These are phyloP conservation scores for Flaveria floridana DNA, from an alignment of 140 eudicot genomes.

Conservation along the genomic window DNA sequence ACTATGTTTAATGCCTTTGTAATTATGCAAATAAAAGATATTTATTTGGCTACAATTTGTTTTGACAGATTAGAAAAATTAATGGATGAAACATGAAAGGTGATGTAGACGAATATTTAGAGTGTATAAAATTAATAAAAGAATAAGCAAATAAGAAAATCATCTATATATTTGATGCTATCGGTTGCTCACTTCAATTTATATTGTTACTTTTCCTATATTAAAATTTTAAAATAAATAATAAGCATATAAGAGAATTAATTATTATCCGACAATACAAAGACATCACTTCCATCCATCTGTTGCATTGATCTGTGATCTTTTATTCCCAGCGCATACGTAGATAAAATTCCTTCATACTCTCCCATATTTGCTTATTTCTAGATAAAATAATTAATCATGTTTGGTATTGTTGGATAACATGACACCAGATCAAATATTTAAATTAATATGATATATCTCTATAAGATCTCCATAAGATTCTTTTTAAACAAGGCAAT, in stretches of 20 bases:
- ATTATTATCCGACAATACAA: slow-evolving; percentile 13
- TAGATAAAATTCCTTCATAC: slow-evolving; percentile 19
- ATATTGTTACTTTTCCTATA: not conserved
- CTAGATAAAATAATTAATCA: not conserved
- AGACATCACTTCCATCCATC: slow-evolving; percentile 12
- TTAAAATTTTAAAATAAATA: not conserved
- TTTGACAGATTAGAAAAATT: too few relatives aligned
- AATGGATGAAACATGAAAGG: too few relatives aligned
- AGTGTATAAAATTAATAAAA: too few relatives aligned
- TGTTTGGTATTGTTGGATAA: slow-evolving; percentile 35
- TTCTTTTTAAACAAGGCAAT: slow-evolving; percentile 12
- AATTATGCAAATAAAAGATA: too few relatives aligned
- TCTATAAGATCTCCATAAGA: slow-evolving; percentile 27
- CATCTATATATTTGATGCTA: not conserved
- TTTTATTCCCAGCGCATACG: slow-evolving; percentile 30
- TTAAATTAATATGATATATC: slow-evolving; percentile 12
- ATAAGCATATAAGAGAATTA: not conserved
- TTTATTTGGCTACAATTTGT: too few relatives aligned
- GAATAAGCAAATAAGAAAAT: not conserved
- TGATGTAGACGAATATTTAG: not conserved
- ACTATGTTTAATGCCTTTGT: too few relatives aligned
- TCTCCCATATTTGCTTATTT: not conserved
- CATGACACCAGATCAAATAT: slow-evolving; percentile 26
- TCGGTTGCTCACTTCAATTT: not conserved
- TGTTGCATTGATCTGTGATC: slow-evolving; percentile 19